Evolutionary conservation across 441 rosid genomes (phyloP), one percentile per base, ranked within the genome.

Genomic region (Eruca vesicaria): DNA sequence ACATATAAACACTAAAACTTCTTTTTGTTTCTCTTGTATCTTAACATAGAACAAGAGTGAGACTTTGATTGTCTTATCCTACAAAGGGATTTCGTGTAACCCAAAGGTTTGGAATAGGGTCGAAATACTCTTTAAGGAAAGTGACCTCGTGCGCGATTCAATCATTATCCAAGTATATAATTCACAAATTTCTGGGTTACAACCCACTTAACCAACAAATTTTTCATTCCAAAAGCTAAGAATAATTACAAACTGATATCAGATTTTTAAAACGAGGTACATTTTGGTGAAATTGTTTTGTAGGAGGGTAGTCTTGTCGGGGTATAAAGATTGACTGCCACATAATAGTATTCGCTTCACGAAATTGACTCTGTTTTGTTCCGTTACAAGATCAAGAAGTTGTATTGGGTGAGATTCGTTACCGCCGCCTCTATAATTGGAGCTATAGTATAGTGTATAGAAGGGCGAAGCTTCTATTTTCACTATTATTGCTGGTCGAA

Each of bases 341-440:
- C 76, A 52, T 72, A 28, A 41, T 20, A 57, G 9, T 31, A 57
- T 20, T 43, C 59, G 71, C 66, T 43, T 74, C 35, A 74, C 50
- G 21, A 66, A 48, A 74, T 68, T 68, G 73, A 68, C 52, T 59
- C 31, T 48, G 16, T 16, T 20, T 43, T 59, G 50, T 12, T 29
- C 9, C 0, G 3, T 50, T 55, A 63, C 38, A 15, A 32, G 28
- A 67, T 48, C 21, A 60, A 66, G 33, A 74, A 59, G 56, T 68
- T 67, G 45, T 33, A 53, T 29, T 58, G 66, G 66, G 52, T 7
- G 48, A 56, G 36, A 16, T 45, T 58, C 26, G 29, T 66, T 20
- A 38, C 38, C 61, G 78, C 72, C 78, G 2, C 56, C 78, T 67
- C 73, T 20, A 66, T 66, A 56, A 73, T 19, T 73, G 66, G 71